Conservation (phyloP, 495 filamentous ascomycete species). For the Talaromyces thailandensis region DNA sequence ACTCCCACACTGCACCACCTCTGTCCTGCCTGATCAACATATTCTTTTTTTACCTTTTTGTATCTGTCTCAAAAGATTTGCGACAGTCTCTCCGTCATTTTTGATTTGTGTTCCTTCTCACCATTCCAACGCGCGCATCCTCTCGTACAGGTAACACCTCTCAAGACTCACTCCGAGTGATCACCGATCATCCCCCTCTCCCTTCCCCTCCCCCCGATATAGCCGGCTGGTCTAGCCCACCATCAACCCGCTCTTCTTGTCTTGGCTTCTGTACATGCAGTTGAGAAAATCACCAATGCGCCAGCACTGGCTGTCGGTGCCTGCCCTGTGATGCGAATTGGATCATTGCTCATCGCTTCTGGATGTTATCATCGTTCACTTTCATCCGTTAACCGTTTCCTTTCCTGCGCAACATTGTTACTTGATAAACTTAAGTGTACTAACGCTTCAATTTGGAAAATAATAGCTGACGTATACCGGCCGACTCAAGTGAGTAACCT, state of each 20-base stretch:
- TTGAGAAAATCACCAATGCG: background rate
- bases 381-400: conserved; percentile 17
- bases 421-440: conserved; percentile 14
- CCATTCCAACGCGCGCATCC: conserved; percentile 14
- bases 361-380: background rate
- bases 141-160: conserved; percentile 15
- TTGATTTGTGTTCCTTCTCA: background rate
- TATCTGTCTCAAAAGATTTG: background rate
- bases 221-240: conserved; percentile 6
- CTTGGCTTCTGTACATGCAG: background rate
- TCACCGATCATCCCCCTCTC: conserved; percentile 8
- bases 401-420: conserved; percentile 23
- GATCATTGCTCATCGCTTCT: conserved; percentile 10
- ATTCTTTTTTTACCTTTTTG: conserved; percentile 9
- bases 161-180: conserved; percentile 7
- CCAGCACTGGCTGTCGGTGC: background rate
- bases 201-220: conserved; percentile 11
- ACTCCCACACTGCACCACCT: conserved; percentile 14
- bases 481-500: conserved; percentile 42
- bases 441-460: conserved; percentile 19
- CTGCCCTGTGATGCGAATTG: conserved; percentile 9
- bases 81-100: background rate
- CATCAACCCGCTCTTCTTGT: background rate
- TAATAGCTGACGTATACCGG: conserved; percentile 46
- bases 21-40: conserved; percentile 12